These are phyloP conservation scores for Leucocoprinus sp. DNA, from an alignment of 768 basidiomycete genomes.

Conservation along the genomic window DNA sequence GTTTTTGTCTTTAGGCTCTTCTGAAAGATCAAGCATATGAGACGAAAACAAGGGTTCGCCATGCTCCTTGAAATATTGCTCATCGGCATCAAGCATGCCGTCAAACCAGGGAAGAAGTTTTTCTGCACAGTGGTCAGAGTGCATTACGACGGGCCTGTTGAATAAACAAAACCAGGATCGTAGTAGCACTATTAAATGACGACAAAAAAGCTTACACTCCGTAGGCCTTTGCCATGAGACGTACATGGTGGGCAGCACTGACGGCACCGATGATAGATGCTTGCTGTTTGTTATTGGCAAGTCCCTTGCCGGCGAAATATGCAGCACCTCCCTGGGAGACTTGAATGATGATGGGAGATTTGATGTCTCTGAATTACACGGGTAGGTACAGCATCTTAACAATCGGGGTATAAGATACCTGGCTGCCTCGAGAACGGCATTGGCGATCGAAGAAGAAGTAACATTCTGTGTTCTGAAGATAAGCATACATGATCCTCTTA, in stretches of 20 bases:
- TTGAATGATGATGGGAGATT: constrained; percentile 96
- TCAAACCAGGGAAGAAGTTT: constrained; percentile 99
- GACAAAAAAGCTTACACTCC: constrained; percentile 63
- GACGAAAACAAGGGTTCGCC: constrained; percentile 87
- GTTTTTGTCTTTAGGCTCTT: constrained; percentile 88
- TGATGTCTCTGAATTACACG: constrained; percentile 62
- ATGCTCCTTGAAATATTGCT: constrained; percentile 86
- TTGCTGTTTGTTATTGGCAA: constrained; percentile 91
- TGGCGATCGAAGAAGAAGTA: constrained; percentile 92
- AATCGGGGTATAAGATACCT: constrained; percentile 38
- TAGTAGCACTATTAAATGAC: constrained; percentile 2
- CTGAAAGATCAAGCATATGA: constrained; percentile 98
- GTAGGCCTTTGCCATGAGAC: constrained; percentile 80
- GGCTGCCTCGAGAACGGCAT: constrained; percentile 93
- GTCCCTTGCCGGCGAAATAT: constrained; percentile 94
- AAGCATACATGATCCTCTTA: constrained; percentile 11
- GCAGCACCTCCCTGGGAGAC: constrained; percentile 96
- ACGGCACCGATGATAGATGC: constrained; percentile 90
- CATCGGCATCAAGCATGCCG: constrained; percentile 95
- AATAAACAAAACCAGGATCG: constrained; percentile 6
- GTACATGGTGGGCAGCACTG: constrained; percentile 88
- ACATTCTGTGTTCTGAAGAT: constrained; percentile 56
- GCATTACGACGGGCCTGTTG: constrained; percentile 84
- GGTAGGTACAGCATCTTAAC: constrained; percentile 11
- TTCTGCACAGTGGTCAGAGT: constrained; percentile 97